Base-by-base conservation (phyloP, 2,329 filamentous ascomycete genomes). In the Neoscytalidium dimidiatum region DNA sequence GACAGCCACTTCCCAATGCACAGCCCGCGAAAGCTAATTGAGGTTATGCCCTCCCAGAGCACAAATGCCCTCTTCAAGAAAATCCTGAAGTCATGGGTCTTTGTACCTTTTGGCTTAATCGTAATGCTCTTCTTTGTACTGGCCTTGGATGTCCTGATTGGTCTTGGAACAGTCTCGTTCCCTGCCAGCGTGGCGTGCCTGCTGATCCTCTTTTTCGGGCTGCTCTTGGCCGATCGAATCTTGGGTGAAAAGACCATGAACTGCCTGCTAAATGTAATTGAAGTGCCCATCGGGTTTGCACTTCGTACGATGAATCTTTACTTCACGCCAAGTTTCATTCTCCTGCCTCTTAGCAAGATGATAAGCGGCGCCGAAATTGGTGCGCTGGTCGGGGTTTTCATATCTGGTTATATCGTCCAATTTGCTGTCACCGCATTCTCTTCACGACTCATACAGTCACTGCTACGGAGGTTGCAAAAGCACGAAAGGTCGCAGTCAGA, bases 111-210 rank as follows among this genome's bases (percentile, higher is more conserved):
- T 52, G 79, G 79, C 17, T 67, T 78, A 62, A 35, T 80, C 0
- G 51, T 77, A 9, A 75, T 80, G 35, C 69, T 82, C 7, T 67
- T 79, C 21, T 72, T 75, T 58, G 80, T 78, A 67, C 80, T 78
- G 69, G 80, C 79, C 6, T 69, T 81, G 35, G 72, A 80, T 69
- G 71, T 72, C 51, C 71, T 80, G 1, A 80, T 82, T 65, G 75
- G 76, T 13, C 72, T 83, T 7, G 80, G 81, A 63, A 77, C 78
- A 23, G 80, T 87, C 7, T 79, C 83, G 0, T 89, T 89, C 66
- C 86, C 86, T 0, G 83, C 86, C 2, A 87, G 85, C 2, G 86
- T 88, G 3, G 85, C 86, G 3, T 85, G 84, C 48, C 79, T 88
- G 68, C 75, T 88, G 48, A 67, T 86, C 8, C 74, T 88, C 2